phyloP scores from a whole-genome alignment of 164 flowering plant species.

The Buxus sempervirens region DNA sequence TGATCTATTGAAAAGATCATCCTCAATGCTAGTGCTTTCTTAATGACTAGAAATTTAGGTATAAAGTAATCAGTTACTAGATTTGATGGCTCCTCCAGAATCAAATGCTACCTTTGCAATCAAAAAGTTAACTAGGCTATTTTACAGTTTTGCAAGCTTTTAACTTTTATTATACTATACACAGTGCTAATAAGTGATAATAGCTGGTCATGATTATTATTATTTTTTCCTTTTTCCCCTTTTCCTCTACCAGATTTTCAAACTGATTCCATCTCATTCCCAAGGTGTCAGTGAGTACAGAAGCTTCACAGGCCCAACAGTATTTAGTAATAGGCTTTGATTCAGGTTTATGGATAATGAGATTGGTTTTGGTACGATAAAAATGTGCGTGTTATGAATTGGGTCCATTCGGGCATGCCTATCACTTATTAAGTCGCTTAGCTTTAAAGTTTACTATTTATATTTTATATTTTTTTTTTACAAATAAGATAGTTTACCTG shows the following conservation, averaged over 20 bases:
- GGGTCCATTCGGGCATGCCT: no score
- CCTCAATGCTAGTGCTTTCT: not conserved
- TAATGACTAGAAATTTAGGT: not conserved
- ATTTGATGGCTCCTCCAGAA: not conserved
- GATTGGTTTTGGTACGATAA: no score
- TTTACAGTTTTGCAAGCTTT: not conserved
- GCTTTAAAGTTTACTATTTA: no score
- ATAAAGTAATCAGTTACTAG: not conserved
- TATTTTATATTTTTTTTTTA: no score
- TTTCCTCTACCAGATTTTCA: not conserved
- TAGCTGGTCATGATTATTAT: not conserved
- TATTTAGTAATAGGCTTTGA: no score
- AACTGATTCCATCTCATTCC: not conserved
- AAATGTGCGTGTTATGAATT: no score
- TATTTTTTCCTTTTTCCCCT: not conserved
- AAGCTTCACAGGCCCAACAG: no score
- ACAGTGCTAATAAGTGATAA: not conserved
- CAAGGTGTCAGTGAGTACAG: not conserved
- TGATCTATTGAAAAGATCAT: not conserved
- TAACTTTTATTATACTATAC: no score
- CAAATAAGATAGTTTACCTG: no score
- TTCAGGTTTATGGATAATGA: no score
- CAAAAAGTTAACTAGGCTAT: not conserved
- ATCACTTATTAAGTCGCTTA: no score
- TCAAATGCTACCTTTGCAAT: not conserved